Conservation (phyloP, 495 filamentous ascomycete species). For the Diplogelasinospora grovesii region DNA sequence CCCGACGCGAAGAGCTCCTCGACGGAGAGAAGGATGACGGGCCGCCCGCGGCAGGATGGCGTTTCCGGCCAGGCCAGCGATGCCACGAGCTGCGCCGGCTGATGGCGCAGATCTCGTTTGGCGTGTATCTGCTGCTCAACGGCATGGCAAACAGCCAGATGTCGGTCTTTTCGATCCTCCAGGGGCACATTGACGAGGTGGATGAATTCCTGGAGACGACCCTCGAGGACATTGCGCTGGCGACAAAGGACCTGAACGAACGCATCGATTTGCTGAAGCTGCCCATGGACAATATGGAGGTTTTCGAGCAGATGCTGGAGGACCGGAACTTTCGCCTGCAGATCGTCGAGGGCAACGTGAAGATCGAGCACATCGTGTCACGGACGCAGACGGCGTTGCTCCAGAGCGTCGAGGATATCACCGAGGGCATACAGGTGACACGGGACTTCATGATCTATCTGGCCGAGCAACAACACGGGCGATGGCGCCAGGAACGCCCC, state of each 20-base stretch:
- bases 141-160: slow-evolving; percentile 79
- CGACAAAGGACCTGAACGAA: slow-evolving; percentile 65
- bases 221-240: slow-evolving; percentile 78
- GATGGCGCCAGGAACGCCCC: slow-evolving; percentile 45
- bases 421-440: slow-evolving; percentile 69
- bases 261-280: slow-evolving; percentile 71
- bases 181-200: slow-evolving; percentile 87
- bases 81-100: slow-evolving; percentile 88
- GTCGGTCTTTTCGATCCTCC: slow-evolving; percentile 82
- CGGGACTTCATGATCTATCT: slow-evolving; percentile 73
- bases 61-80: slow-evolving; percentile 53
- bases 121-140: slow-evolving; percentile 81
- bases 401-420: slow-evolving; percentile 68
- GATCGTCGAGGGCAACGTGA: slow-evolving; percentile 80
- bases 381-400: slow-evolving; percentile 69
- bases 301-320: slow-evolving; percentile 85
- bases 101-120: slow-evolving; percentile 87
- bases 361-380: slow-evolving; percentile 81
- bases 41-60: slow-evolving; percentile 66
- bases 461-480: slow-evolving; percentile 49
- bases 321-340: slow-evolving; percentile 73
- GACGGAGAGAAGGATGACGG: slow-evolving; percentile 53
- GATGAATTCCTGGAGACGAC: slow-evolving; percentile 84
- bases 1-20: slow-evolving; percentile 61
- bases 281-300: slow-evolving; percentile 72